phyloP scores from a whole-genome alignment of 495 filamentous ascomycete species.

The Podospora conica region DNA sequence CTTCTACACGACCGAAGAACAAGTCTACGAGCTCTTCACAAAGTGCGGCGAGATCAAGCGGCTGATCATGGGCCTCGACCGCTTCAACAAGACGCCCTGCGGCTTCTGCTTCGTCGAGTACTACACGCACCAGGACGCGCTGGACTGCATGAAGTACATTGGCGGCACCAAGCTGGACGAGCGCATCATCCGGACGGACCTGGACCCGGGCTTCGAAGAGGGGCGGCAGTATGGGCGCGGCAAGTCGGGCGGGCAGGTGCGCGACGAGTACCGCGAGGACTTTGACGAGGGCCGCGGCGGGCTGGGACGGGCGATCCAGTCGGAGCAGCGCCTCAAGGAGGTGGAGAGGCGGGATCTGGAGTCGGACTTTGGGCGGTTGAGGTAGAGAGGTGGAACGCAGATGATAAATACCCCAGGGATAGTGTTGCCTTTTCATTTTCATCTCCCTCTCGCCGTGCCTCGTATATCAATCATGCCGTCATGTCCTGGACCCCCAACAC shows the following conservation, averaged over 20 bases:
- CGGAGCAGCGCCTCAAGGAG: slow-evolving; percentile 55
- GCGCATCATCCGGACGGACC: slow-evolving; percentile 90
- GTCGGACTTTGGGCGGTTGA: slow-evolving; percentile 42
- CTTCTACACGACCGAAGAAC: slow-evolving; percentile 99
- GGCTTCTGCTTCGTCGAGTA: slow-evolving; percentile 99
- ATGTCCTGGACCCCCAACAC: not conserved
- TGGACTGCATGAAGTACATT: slow-evolving; percentile 97
- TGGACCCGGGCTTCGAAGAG: slow-evolving; percentile 93
- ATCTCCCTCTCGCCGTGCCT: not conserved
- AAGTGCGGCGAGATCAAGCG: slow-evolving; percentile 98
- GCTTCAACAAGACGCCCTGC: slow-evolving; percentile 94
- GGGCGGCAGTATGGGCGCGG: slow-evolving; percentile 86
- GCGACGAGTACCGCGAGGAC: slow-evolving; percentile 95
- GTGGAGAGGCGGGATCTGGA: slow-evolving; percentile 44
- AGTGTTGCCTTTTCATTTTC: not conserved
- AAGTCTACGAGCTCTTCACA: slow-evolving; percentile 94
- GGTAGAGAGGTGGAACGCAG: slow-evolving; percentile 39
- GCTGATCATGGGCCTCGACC: slow-evolving; percentile 95
- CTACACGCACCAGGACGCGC: slow-evolving; percentile 91
- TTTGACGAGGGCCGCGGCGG: slow-evolving; percentile 93
- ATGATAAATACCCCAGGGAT: slow-evolving; percentile 28
- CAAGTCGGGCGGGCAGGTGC: slow-evolving; percentile 93
- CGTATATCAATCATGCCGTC: not conserved
- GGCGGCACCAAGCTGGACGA: slow-evolving; percentile 99
- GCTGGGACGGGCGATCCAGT: slow-evolving; percentile 56